Base-by-base conservation (phyloP, 2,329 filamentous ascomycete species). In the Colletotrichum navitas region DNA sequence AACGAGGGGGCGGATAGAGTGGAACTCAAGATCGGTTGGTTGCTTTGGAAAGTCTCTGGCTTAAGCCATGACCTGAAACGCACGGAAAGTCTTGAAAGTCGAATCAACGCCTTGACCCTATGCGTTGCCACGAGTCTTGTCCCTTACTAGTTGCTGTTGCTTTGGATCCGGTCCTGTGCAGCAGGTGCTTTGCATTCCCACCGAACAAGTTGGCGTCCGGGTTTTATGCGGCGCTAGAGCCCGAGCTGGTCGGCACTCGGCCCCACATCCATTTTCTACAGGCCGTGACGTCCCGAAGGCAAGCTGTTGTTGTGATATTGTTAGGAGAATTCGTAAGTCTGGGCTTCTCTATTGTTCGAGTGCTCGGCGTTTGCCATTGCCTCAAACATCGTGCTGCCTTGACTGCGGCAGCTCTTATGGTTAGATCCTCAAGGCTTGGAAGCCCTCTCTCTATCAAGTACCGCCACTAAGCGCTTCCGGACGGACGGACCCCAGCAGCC, bases 81-180 rank as follows among this genome's bases (percentile, higher is more conserved):
- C 26, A 52, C 26, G 7, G 58, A 24, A 58, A 59, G 64, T 36
- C 34, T 63, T 58, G 58, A 16, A 39, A 29, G 21, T 36, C 18
- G 54, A 51, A 45, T 67, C 54, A 34, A 41, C 64, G 64, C 64
- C 68, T 47, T 68, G 68, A 71, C 68, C 52, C 43, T n/a, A 68
- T 45, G 64, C 63, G 26, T 29, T 32, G 52, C 24, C 18, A 58
- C n/a, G 43, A 26, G 36, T 61, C 14, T n/a, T 39, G 49, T 49
- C 34, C 41, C 21, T 51, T 21, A n/a, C 21, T 55, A 34, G 34
- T 24, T 43, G 14, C n/a, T 34, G 54, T 45, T 34, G 43, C 45
- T 26, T 39, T 29, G 34, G n/a, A 10, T 2, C 11, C 36, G 36
- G 34, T 34, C 62, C 10, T 26, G 2, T 26, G 43, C 14, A 32